Conservation (phyloP, 2,329 filamentous ascomycete species). For the Aureobasidium melanogenum region DNA sequence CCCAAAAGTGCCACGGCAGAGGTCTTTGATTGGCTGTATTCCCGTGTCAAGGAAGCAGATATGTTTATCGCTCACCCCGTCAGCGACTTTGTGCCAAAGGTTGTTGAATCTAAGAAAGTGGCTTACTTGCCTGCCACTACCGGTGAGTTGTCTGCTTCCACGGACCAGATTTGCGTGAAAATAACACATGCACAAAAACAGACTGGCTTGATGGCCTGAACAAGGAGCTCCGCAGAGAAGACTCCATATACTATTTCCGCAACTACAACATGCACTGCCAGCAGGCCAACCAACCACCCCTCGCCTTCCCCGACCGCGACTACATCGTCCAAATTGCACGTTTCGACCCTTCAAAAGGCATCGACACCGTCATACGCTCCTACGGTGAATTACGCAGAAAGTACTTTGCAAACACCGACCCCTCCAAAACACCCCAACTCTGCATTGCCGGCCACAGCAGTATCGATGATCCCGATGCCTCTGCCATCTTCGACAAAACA, state of each 20-base stretch:
- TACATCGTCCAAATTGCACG: constrained; percentile 76
- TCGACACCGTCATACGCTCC: constrained; percentile 65
- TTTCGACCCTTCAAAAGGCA: constrained; percentile 77
- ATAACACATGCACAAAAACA: not conserved
- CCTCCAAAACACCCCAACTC: constrained; percentile 56
- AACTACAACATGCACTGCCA: constrained; percentile 58
- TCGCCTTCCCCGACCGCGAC: constrained; percentile 52
- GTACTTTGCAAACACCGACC: constrained; percentile 43
- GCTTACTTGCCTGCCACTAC: constrained; percentile 73
- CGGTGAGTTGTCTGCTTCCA: not conserved
- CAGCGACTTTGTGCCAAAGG: constrained; percentile 61
- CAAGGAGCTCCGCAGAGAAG: constrained; percentile 62
- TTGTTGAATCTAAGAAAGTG: constrained; percentile 57
- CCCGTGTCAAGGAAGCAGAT: constrained; percentile 60
- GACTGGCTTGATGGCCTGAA: constrained; percentile 81
- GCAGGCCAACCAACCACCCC: constrained; percentile 51
- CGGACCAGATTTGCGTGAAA: not conserved
- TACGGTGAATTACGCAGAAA: constrained; percentile 61
- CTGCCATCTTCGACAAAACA: constrained; percentile 61
- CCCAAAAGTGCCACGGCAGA: constrained; percentile 59
- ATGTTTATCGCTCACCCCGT: constrained; percentile 79
- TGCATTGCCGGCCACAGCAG: constrained; percentile 72
- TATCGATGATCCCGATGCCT: constrained; percentile 71
- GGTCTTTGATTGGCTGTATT: constrained; percentile 69
- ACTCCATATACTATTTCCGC: constrained; percentile 63